Percentiles rank a stretch among this genome's conserved stretches.
These are phyloP conservation scores for Diaporthe aspalathi DNA, from an alignment of 2,329 filamentous ascomycete species.

Conservation along the genomic window DNA sequence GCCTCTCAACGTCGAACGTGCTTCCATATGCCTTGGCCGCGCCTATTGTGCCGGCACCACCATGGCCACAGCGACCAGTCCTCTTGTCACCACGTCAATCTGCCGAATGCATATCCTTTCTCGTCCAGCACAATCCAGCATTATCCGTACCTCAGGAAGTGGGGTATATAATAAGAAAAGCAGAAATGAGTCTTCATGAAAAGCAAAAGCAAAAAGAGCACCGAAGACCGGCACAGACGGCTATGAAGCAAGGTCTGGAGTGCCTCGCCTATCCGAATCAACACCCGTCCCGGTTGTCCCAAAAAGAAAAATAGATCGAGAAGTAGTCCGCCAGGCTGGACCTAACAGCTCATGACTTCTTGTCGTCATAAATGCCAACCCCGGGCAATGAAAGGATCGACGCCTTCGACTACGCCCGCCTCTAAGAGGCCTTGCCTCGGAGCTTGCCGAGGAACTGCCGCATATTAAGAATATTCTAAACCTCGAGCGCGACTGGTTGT, in stretches of 20 bases:
- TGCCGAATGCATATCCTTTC: neutral
- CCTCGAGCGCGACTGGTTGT: constrained; percentile 34
- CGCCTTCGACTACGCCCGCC: neutral
- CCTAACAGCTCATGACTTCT: constrained; percentile 15
- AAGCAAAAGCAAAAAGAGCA: constrained; percentile 12
- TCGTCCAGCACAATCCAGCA: constrained; percentile 2
- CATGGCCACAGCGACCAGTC: neutral
- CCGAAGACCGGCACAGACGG: constrained; percentile 7
- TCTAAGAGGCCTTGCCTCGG: constrained; percentile 5
- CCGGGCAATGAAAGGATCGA: constrained; percentile 21
- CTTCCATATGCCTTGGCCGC: neutral
- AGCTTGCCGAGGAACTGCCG: constrained; percentile 28
- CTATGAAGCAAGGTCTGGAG: constrained; percentile 24
- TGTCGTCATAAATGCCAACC: constrained; percentile 9
- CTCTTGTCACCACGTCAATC: neutral
- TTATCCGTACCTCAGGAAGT: constrained; percentile 15
- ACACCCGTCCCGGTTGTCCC: constrained; percentile 22
- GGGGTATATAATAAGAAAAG: constrained; percentile 38
- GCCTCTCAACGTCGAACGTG: neutral
- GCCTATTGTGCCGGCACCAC: neutral
- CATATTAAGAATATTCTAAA: constrained; percentile 37
- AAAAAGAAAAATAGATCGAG: constrained; percentile 1
- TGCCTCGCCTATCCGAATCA: constrained; percentile 30
- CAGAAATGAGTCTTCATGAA: constrained; percentile 16
- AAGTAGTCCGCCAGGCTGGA: neutral